Percentiles rank a stretch among this genome's conserved stretches.
phyloP scores from a whole-genome alignment of 352 stramenopile species.

The Saprolegnia diclina region DNA sequence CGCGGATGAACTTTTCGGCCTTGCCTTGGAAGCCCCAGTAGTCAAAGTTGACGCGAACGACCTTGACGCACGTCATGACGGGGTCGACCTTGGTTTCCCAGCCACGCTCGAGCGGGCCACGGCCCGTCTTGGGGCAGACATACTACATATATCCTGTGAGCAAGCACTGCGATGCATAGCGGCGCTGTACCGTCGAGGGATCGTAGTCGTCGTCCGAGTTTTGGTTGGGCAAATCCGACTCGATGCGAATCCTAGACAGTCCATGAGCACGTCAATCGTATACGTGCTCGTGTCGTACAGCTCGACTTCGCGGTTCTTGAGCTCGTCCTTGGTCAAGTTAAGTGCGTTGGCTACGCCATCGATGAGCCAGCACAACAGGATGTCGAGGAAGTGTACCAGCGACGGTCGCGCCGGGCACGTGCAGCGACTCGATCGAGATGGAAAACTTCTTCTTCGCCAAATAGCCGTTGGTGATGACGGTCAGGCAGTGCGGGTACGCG shows the following conservation, averaged over 20 bases:
- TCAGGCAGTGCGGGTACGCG: constrained; percentile 81
- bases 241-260: constrained; percentile 62
- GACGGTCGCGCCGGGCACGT: constrained; percentile 52
- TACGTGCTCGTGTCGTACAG: constrained; percentile 57
- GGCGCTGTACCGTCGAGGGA: constrained; percentile 38
- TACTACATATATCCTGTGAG: constrained; percentile 24
- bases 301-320: constrained; percentile 69
- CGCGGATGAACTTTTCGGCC: constrained; percentile 73
- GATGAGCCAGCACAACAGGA: background rate
- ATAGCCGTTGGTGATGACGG: constrained; percentile 80
- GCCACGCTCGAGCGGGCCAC: constrained; percentile 54
- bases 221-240: constrained; percentile 67
- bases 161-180: background rate
- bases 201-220: constrained; percentile 66
- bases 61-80: constrained; percentile 85
- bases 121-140: constrained; percentile 54
- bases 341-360: constrained; percentile 52
- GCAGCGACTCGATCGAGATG: constrained; percentile 78
- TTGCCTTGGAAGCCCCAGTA: constrained; percentile 83
- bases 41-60: constrained; percentile 82
- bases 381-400: constrained; percentile 27
- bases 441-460: constrained; percentile 83
- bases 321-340: constrained; percentile 57
- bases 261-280: constrained; percentile 7
- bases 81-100: constrained; percentile 67